Base-by-base conservation (phyloP, 345 rosid genomes). In the Stellera chamaejasme region DNA sequence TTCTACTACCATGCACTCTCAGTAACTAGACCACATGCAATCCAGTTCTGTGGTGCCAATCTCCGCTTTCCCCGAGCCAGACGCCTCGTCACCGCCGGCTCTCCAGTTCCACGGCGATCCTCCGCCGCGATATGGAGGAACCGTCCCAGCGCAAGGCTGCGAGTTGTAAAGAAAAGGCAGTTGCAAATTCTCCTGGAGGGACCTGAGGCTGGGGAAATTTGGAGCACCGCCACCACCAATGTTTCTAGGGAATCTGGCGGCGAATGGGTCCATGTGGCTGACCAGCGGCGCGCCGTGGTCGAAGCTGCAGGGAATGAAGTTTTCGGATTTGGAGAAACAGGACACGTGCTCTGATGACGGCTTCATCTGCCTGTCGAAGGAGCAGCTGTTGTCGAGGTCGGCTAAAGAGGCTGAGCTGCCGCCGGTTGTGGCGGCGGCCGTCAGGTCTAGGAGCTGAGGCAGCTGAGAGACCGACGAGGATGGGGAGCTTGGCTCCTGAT, bases 241-340 rank as follows among this genome's bases (percentile, higher is more conserved):
- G 60, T 69, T 69, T 50, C 73, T 71, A 0, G 76, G 68, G 53
- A 72, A 74, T 11, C 66, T 54, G 0, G 63, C 27, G 10, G 62
- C 28, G 0, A 66, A 55, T 43, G 68, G 69, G 0, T 13, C 10
- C 42, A 50, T 2, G 9, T 19, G 43, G 39, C 50, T 54, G 12
- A 57, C 39, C 28, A 60, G 19, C 25, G 74, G 79, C 39, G 64
- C 52, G 27, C 69, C 60, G 11, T 70, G 66, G 45, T 74, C 63
- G 48, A 76, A 79, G 53, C 23, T 19, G 23, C 58, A 62, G 5
- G 60, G 62, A 56, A 26, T 11, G 50, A 13, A 61, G 8, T 19
- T 19, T 19, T 41, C 27, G 45, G 51, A 28, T 11, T 88, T 93
- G 99, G 97, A 93, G 99, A 93, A 93, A 93, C 97, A 93, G 99